Base-by-base conservation (phyloP, 192 early-diverging fungal genomes). In the Spinellus fusiger region DNA sequence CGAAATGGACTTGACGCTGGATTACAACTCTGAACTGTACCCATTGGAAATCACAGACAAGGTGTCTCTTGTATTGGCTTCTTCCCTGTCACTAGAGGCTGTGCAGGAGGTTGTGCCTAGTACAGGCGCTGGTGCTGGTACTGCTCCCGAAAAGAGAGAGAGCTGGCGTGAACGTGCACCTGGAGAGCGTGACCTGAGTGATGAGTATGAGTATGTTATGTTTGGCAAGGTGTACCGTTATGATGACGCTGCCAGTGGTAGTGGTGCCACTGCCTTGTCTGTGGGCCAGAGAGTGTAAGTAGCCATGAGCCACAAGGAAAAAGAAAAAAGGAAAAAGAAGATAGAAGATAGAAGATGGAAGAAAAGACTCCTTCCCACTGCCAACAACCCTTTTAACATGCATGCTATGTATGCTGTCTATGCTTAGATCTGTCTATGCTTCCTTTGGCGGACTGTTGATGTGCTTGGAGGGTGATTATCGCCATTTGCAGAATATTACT, bases 201-300 rank as follows among this genome's bases (percentile, higher is more conserved):
- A 99, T 52, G 91, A 96, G 33, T 99, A 91, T 72, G 95, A 99
- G 35, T 99, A 99, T 71, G 95, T 99, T 22, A 98, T 96, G 94
- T 92, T 89, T 73, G 96, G 96, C 49, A 93, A 94, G 69, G 90
- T 95, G 20, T 99, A 94, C 79, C 85, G 93, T 71, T 98, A 88
- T 65, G 94, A 97, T 53, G 93, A 99, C 58, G 76, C 80, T 27
- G 80, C 77, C 44, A 79, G 82, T 4, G 70, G 84, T 9, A 87
- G 86, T 73, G 74, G 79, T 20, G 49, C 44, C 13, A 51, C 61
- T 16, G 47, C 47, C 27, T 25, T 67, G 9, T 37, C 54, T 29
- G 61, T 48, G 47, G 70, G 70, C 28, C 70, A 73, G 32, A 56
- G 70, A 77, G 86, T 88, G 89, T 93, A 82, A 70, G 84, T 71